Base-by-base conservation (phyloP, 192 early-diverging fungal species). In the Coemansia sp. region DNA sequence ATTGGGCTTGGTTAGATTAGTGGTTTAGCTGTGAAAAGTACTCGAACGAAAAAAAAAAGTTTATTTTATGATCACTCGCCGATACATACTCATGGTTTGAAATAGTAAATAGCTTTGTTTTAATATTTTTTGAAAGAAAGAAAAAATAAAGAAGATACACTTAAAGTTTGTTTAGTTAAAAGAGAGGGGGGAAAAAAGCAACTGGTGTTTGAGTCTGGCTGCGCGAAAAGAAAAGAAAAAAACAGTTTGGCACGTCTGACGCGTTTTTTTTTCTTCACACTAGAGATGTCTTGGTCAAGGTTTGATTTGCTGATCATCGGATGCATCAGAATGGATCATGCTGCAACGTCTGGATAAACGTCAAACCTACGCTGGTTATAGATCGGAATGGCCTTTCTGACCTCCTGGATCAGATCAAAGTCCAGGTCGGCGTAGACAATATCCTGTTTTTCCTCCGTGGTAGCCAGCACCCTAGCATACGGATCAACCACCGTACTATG, bases 401-500 rank as follows among this genome's bases (percentile, higher is more conserved):
- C 85, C 57, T 88, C 86, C 32, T 86, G 78, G 38, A 97, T 76
- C 18, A 76, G 66, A 2, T 71, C 73, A 45, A 87, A 68, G 70
- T 95, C 93, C 71, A 86, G 20, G 32, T 94, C 90, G 37, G 88
- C 91, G 76, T 95, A 94, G 6, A 95, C 88, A 57, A 94, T 96
- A 41, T 74, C 88, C 61, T 96, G 91, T 3, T 81, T 74, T 54
- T 95, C 91, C 4, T 90, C 92, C 20, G 85, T 87, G 9, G 89
- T 95, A 3, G 88, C 91, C 28, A 95, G 32, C 4, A 96, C 88
- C 28, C 68, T 64, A 11, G 92, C 95, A 57, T 74, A 88, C 57
- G 97, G 95, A 76, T 93, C 90, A 8, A 96, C 93, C 35, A 98
- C 79, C 3, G 91, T 90, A 7, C 95, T 96, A 78, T 99, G 94